Percentiles rank a stretch among this genome's conserved stretches.
phyloP scores from a whole-genome alignment of 495 filamentous ascomycete genomes.

The Penicillium steckii region DNA sequence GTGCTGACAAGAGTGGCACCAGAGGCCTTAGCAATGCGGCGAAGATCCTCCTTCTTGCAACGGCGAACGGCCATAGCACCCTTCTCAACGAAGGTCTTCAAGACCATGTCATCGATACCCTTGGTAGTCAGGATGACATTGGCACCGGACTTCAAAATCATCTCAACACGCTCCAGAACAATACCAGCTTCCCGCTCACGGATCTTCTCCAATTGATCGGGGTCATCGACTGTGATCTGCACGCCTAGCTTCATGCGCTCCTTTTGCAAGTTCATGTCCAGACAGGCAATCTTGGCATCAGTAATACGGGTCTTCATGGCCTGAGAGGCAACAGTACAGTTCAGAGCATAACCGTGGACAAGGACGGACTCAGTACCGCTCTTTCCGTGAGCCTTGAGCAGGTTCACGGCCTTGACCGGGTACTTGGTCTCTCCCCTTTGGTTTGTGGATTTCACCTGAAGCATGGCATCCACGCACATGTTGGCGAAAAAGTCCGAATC shows the following conservation, averaged over 20 bases:
- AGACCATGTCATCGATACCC: constrained; percentile 92
- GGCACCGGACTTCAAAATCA: constrained; percentile 96
- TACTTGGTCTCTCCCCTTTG: constrained; percentile 90
- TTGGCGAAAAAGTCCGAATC: constrained; percentile 97
- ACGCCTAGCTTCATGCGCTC: constrained; percentile 99
- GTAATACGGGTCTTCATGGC: constrained; percentile 92
- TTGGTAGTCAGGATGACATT: constrained; percentile 97
- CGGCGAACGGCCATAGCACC: constrained; percentile 94
- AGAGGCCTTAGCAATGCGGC: constrained; percentile 93
- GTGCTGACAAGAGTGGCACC: constrained; percentile 90
- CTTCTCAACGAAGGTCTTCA: constrained; percentile 93
- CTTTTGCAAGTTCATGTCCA: constrained; percentile 99
- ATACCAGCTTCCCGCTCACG: constrained; percentile 87
- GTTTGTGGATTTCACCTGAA: constrained; percentile 89
- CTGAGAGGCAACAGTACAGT: constrained; percentile 98
- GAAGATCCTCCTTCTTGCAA: constrained; percentile 98
- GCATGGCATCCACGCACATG: constrained; percentile 96
- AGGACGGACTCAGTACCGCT: constrained; percentile 83
- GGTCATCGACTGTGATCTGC: constrained; percentile 97
- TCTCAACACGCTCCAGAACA: constrained; percentile 89
- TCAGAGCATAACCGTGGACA: constrained; percentile 94
- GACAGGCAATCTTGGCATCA: constrained; percentile 93
- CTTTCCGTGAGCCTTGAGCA: constrained; percentile 97
- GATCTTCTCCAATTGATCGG: constrained; percentile 95
- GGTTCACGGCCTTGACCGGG: constrained; percentile 97